phyloP scores from a whole-genome alignment of 2,329 filamentous ascomycete species.

The Ceratocystis cubensis region DNA sequence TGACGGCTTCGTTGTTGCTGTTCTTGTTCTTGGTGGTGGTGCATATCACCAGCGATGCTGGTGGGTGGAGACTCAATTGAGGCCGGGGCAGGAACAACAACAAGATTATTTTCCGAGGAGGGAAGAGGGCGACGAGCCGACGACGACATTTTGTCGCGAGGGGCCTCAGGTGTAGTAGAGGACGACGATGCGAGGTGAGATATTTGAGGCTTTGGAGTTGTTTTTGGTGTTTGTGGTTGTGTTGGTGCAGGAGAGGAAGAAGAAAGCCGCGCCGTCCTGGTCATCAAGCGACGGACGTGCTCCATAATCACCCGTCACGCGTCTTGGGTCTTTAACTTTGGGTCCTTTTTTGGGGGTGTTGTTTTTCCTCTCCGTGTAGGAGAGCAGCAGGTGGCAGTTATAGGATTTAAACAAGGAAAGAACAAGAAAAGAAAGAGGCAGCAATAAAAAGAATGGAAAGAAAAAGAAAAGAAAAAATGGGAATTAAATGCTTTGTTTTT shows the following conservation, averaged over 20 bases:
- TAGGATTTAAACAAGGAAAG: not conserved
- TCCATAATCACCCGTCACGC: constrained; percentile 15
- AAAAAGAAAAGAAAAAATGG: not conserved
- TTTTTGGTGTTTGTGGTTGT: not conserved
- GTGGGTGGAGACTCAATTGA: constrained; percentile 18
- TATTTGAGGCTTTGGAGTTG: not conserved
- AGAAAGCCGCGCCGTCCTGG: constrained; percentile 11
- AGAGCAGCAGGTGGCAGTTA: not conserved
- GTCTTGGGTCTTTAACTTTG: not conserved
- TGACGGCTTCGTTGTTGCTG: too few species aligned
- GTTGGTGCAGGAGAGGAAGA: constrained; percentile 7
- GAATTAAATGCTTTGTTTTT: not conserved
- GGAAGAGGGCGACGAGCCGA: not conserved
- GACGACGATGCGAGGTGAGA: not conserved
- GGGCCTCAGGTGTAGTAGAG: not conserved
- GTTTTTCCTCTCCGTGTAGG: too few species aligned
- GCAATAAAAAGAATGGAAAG: not conserved
- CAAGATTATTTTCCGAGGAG: not conserved
- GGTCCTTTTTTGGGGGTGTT: too few species aligned
- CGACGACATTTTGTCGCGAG: not conserved
- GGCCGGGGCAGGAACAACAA: not conserved
- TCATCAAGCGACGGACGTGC: constrained; percentile 16
- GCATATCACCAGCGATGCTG: constrained; percentile 14
- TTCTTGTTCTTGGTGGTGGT: not conserved
- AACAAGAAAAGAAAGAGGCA: not conserved